phyloP scores from a whole-genome alignment of 1,284 basidiomycete species.

The Ustilago sp. region DNA sequence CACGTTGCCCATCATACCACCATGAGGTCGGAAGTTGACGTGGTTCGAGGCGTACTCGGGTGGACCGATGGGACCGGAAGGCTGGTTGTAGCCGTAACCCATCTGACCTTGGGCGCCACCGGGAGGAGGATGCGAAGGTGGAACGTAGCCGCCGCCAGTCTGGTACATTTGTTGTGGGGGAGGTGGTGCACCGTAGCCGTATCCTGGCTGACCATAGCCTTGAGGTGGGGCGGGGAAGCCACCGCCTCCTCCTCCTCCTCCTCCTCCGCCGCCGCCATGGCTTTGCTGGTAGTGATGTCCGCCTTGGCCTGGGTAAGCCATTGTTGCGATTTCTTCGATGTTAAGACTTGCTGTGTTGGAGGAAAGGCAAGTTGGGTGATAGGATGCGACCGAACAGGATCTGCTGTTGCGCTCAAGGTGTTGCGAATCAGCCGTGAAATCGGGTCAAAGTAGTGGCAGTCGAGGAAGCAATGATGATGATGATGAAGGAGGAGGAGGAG shows the following conservation, averaged over 20 bases:
- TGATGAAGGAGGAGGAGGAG: too few relatives aligned
- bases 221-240: constrained; percentile 40
- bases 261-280: constrained; percentile 48
- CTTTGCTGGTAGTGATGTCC: constrained; percentile 57
- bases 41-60: constrained; percentile 56
- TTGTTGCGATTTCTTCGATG: constrained; percentile 7
- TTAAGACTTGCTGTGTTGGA: background rate
- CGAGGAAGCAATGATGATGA: too few relatives aligned
- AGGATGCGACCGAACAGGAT: too few relatives aligned
- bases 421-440: too few relatives aligned
- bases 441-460: too few relatives aligned
- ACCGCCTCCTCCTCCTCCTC: constrained; percentile 37
- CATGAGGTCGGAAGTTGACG: constrained; percentile 61
- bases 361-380: background rate
- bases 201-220: constrained; percentile 42
- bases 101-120: constrained; percentile 45
- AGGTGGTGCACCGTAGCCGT: constrained; percentile 46
- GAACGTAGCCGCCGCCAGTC: constrained; percentile 32
- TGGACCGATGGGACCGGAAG: constrained; percentile 53
- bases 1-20: constrained; percentile 60
- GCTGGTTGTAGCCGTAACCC: constrained; percentile 46
- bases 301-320: constrained; percentile 62
- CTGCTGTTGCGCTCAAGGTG: too few relatives aligned
- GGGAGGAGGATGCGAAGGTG: constrained; percentile 36
- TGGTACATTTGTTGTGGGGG: constrained; percentile 30